phyloP scores from a whole-genome alignment of 495 filamentous ascomycete genomes.

The Hypoxylon lienhwacheense region DNA sequence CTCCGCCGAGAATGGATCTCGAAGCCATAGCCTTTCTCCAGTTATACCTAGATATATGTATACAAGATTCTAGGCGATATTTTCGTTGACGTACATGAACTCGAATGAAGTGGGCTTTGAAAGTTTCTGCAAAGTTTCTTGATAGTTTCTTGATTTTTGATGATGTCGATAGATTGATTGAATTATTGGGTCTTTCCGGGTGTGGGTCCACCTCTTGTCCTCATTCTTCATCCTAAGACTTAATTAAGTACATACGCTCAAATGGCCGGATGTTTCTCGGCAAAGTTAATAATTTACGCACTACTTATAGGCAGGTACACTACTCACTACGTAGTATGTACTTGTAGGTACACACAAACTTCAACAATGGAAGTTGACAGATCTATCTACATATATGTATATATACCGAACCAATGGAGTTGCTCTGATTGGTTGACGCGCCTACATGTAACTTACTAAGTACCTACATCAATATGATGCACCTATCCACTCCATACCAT shows the following conservation, averaged over 20 bases:
- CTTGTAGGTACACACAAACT: too few relatives aligned
- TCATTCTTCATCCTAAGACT: too few relatives aligned
- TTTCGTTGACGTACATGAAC: neutral
- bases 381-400: too few relatives aligned
- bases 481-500: too few relatives aligned
- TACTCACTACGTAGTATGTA: neutral
- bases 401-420: too few relatives aligned
- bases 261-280: conserved; percentile 31
- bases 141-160: too few relatives aligned
- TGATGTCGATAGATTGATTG: neutral
- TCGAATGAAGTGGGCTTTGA: neutral
- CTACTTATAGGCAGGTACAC: neutral
- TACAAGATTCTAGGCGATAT: conserved; percentile 1
- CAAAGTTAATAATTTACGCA: conserved; percentile 11
- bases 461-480: too few relatives aligned
- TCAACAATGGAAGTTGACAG: too few relatives aligned
- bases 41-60: too few relatives aligned
- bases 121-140: too few relatives aligned
- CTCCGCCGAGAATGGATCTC: conserved; percentile 45
- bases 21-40: conserved; percentile 49
- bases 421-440: too few relatives aligned
- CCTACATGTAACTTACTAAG: too few relatives aligned
- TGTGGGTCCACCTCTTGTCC: conserved; percentile 13
- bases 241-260: neutral
- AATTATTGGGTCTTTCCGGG: conserved; percentile 12